A percentile compares a stretch with the other conserved stretches of the same genome.
Conservation (phyloP, 75 land plant species). For the Cunninghamia lanceolata region DNA sequence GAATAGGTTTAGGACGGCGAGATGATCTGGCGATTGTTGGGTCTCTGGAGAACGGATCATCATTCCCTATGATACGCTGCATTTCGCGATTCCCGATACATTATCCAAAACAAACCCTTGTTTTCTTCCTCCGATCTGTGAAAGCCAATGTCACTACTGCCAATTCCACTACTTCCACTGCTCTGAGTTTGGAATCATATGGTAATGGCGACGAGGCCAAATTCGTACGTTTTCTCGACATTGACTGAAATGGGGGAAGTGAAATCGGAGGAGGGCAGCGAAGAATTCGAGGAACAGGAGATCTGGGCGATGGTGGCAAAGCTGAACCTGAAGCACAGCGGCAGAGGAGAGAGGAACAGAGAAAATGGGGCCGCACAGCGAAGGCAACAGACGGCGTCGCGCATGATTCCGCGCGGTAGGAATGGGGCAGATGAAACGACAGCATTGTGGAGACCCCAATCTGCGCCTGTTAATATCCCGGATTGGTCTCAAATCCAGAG, state of each 20-base stretch:
- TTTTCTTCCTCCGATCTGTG: too few relatives aligned
- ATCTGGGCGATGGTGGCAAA: slow-evolving; percentile 17
- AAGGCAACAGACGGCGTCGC: slow-evolving; percentile 11
- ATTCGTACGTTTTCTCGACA: neutral
- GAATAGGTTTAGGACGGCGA: too few relatives aligned
- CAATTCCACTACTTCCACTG: too few relatives aligned
- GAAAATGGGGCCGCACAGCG: neutral
- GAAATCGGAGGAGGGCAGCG: neutral
- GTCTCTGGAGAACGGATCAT: too few relatives aligned
- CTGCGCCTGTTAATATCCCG: slow-evolving; percentile 60
- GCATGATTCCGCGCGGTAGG: slow-evolving; percentile 24
- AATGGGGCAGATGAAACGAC: neutral
- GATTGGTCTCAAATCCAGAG: slow-evolving; percentile 53
- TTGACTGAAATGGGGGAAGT: neutral
- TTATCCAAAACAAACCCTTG: too few relatives aligned
- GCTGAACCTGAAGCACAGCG: neutral
- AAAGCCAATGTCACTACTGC: too few relatives aligned
- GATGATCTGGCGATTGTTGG: too few relatives aligned
- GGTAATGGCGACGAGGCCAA: neutral
- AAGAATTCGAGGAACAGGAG: slow-evolving; percentile 38
- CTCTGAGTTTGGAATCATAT: too few relatives aligned
- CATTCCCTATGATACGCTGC: too few relatives aligned
- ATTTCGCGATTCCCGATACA: too few relatives aligned
- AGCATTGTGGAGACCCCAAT: slow-evolving; percentile 26
- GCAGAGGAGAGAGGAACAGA: neutral